phyloP scores from a whole-genome alignment of 169 alveolate genomes.

The Plasmodium vinckei region DNA sequence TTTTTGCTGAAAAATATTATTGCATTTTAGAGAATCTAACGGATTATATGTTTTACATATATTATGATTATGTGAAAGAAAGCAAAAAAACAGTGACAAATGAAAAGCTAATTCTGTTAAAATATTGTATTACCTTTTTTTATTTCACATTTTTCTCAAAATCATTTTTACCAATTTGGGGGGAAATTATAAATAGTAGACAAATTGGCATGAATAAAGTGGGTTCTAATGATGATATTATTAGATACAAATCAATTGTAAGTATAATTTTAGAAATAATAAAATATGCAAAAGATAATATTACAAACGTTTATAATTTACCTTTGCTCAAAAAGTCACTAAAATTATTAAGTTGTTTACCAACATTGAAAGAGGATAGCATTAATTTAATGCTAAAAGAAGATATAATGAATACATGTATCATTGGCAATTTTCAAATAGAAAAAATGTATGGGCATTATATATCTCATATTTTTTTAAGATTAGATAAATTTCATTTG shows the following conservation, averaged over 20 bases:
- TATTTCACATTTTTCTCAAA: constrained; percentile 39
- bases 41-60: constrained; percentile 26
- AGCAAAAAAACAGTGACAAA: background rate
- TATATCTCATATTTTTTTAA: constrained; percentile 53
- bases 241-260: background rate
- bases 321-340: constrained; percentile 19
- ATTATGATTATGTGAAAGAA: constrained; percentile 14
- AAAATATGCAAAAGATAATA: constrained; percentile 22
- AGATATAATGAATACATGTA: constrained; percentile 12
- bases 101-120: constrained; percentile 14
- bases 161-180: constrained; percentile 28
- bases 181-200: constrained; percentile 3
- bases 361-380: constrained; percentile 31
- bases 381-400: constrained; percentile 34
- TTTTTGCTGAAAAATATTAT: constrained; percentile 37
- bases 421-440: constrained; percentile 7
- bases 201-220: background rate
- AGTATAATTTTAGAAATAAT: background rate
- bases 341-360: constrained; percentile 45
- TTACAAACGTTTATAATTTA: background rate
- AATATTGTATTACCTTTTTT: constrained; percentile 44
- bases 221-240: background rate
- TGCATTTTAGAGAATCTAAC: constrained; percentile 31
- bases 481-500: constrained; percentile 24
- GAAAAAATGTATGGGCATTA: constrained; percentile 59